Conservation (phyloP, 441 rosid genomes). For the Eugenia klotzschiana region DNA sequence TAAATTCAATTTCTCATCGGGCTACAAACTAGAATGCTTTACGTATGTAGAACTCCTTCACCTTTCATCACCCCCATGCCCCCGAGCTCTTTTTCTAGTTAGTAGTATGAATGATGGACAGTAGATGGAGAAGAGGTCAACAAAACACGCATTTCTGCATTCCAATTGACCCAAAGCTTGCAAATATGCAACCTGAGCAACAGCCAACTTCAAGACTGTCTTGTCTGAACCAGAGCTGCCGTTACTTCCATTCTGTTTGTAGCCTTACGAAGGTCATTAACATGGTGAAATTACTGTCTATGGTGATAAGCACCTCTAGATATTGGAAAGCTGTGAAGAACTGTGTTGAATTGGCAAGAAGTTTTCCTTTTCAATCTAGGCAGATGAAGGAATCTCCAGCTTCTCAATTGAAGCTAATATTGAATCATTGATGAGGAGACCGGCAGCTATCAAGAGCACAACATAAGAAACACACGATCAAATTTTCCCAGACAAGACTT, state of each 20-base stretch:
- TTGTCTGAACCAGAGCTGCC: neutral
- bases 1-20: neutral
- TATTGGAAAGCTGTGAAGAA: neutral
- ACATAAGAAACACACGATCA: neutral
- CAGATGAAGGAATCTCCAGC: neutral
- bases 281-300: neutral
- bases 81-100: neutral
- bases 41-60: neutral
- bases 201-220: neutral
- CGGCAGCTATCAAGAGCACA: neutral
- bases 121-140: neutral
- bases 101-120: neutral
- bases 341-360: neutral
- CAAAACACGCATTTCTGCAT: neutral
- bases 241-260: neutral
- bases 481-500: neutral
- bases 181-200: neutral
- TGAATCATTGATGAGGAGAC: neutral
- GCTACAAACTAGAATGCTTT: neutral
- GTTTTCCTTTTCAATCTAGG: neutral
- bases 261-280: neutral
- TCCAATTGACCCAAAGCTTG: neutral
- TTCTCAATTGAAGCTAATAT: neutral
- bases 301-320: neutral
- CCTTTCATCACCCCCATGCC: neutral